These are phyloP conservation scores for Leccinum subgranulosum DNA, from an alignment of 768 basidiomycete genomes.

Conservation along the genomic window DNA sequence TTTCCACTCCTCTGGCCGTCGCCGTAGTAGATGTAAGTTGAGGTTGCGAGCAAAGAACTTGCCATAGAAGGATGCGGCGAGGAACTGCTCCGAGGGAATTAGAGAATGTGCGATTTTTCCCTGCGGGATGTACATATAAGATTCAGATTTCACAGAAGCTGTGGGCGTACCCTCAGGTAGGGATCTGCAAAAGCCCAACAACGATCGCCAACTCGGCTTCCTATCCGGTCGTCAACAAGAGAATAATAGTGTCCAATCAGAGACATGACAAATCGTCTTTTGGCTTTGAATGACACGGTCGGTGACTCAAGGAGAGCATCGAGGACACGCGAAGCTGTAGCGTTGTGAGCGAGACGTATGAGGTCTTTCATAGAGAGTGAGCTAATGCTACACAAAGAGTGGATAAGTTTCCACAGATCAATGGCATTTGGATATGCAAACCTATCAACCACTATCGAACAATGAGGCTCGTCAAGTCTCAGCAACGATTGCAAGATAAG, in stretches of 20 bases:
- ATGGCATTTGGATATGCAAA: constrained; percentile 26
- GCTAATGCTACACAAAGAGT: constrained; percentile 44
- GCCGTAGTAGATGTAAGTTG: constrained; percentile 72
- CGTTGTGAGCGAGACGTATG: constrained; percentile 56
- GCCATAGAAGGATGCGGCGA: constrained; percentile 80
- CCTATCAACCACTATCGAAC: constrained; percentile 70
- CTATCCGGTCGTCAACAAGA: constrained; percentile 87
- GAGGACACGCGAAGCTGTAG: constrained; percentile 73
- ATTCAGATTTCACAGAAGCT: neutral
- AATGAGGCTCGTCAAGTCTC: constrained; percentile 61
- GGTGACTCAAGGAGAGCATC: constrained; percentile 74
- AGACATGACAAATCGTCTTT: constrained; percentile 66
- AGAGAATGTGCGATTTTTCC: constrained; percentile 90
- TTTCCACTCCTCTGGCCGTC: constrained; percentile 84
- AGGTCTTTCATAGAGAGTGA: constrained; percentile 57
- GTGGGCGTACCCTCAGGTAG: constrained; percentile 71
- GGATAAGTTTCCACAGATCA: constrained; percentile 5
- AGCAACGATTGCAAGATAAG: constrained; percentile 83
- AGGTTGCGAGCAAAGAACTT: constrained; percentile 82
- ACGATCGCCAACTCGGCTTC: constrained; percentile 86
- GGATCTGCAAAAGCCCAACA: constrained; percentile 92
- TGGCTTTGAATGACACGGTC: constrained; percentile 58
- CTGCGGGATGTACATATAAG: constrained; percentile 37
- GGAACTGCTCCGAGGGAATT: constrained; percentile 61
- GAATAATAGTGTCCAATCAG: constrained; percentile 77